A percentile compares a stretch with the other conserved stretches of the same genome.
phyloP scores from a whole-genome alignment of 495 filamentous ascomycete species.

The Xylaria acuta region DNA sequence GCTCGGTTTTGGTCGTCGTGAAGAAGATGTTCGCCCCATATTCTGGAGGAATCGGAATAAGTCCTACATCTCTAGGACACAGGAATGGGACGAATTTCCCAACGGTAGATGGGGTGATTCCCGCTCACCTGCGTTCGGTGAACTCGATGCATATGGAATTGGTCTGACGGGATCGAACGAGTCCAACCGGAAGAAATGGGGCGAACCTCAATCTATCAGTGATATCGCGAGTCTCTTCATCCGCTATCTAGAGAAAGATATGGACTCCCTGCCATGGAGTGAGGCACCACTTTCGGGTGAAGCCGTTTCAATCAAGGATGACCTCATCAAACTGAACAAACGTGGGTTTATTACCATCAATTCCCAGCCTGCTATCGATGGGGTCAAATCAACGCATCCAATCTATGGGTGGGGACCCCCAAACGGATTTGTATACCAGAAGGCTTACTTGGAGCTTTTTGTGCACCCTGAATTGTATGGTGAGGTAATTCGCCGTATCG shows the following conservation, averaged over 20 bases:
- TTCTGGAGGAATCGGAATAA: conserved; percentile 99
- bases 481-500: conserved; percentile 80
- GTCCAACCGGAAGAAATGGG: conserved; percentile 95
- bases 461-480: conserved; percentile 78
- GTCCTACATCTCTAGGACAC: conserved; percentile 91
- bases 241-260: conserved; percentile 76
- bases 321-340: conserved; percentile 80
- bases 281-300: conserved; percentile 85
- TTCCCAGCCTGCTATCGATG: conserved; percentile 94
- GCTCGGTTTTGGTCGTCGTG: conserved; percentile 82
- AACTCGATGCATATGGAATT: conserved; percentile 94
- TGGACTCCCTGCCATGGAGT: conserved; percentile 92
- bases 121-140: conserved; percentile 94
- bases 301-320: conserved; percentile 74
- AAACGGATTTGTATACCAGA: conserved; percentile 98
- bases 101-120: conserved; percentile 99
- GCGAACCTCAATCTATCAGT: conserved; percentile 75
- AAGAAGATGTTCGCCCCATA: conserved; percentile 96
- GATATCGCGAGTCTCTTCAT: conserved; percentile 86
- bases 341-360: conserved; percentile 95
- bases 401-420: conserved; percentile 93
- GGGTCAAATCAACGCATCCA: conserved; percentile 85
- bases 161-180: conserved; percentile 97
- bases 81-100: conserved; percentile 99
- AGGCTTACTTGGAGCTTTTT: conserved; percentile 93